Base-by-base conservation (phyloP, 108 stramenopile genomes). In the Nitzschia sp. region DNA sequence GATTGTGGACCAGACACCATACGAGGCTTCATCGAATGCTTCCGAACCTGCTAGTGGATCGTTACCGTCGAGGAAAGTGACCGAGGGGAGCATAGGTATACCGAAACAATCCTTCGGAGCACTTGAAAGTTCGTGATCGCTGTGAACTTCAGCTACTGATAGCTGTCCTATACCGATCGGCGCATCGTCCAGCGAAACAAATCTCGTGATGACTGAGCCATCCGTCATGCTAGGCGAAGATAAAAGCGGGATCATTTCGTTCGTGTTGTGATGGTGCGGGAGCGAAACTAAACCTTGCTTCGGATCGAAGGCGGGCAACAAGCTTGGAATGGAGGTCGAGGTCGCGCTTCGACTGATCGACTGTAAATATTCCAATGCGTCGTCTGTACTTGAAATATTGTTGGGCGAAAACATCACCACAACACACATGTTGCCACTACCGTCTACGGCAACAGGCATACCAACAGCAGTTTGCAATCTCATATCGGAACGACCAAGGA, bases 381-480 rank as follows among this genome's bases (percentile, higher is more conserved):
- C 90, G 21, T 77, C 76, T 2, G 84, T 84, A 55, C 88, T 92
- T 69, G 84, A 76, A 32, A 95, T 84, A 78, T 88, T 92, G 55
- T 90, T 87, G 2, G 94, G 91, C 25, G 87, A 86, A 77, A 92
- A 95, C 94, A 95, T 95, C 45, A 95, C 90, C 30, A 95, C 94
- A 11, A 95, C 85, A 68, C 94, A 95, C 80, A 95, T 92, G 62
- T 95, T 90, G 9, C 94, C 94, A 31, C 73, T 52, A 8, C 75
- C 75, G 57, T 95, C 94, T 19, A 95, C 75, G 8, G 91, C 94
- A 17, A 97, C 93, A 41, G 97, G 97, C 83, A 96, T 92, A 22
- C 97, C 96, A 9, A 98, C 96, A 28, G 97, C 97, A 23, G 97
- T 97, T 50, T 96, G 95, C n/a, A 98, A 82, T 45, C 86, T 86